phyloP scores from a whole-genome alignment of 2,329 filamentous ascomycete genomes.

The Passalora sequoiae region DNA sequence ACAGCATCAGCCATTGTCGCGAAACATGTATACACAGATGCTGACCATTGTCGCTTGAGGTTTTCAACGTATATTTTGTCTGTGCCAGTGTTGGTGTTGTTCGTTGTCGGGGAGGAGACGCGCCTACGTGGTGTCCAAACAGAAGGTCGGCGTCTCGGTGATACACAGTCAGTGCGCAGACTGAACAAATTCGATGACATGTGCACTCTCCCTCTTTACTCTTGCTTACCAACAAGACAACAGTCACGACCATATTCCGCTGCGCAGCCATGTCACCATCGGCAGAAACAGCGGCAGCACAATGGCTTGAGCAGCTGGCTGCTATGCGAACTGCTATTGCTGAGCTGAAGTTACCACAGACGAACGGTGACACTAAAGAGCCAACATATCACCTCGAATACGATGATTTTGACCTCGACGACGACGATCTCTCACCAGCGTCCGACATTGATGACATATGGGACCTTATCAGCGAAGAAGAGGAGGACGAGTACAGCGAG shows the following conservation, averaged over 20 bases:
- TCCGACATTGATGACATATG: slow-evolving; percentile 76
- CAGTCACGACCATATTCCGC: no score
- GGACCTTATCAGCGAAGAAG: slow-evolving; percentile 79
- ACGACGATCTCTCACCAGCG: slow-evolving; percentile 58
- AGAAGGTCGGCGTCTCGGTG: no score
- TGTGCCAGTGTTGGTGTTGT: neutral
- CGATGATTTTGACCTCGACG: slow-evolving; percentile 56
- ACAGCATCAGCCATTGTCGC: neutral
- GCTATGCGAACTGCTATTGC: slow-evolving; percentile 84
- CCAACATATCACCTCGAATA: slow-evolving; percentile 12
- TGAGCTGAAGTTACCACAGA: slow-evolving; percentile 55
- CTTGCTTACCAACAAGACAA: no score
- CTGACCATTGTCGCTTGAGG: neutral
- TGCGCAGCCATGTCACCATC: slow-evolving; percentile 20
- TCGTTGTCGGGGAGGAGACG: neutral
- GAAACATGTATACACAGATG: neutral
- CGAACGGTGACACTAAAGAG: slow-evolving; percentile 43
- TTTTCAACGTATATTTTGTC: neutral
- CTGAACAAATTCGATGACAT: no score
- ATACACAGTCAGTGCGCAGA: no score
- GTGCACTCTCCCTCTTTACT: no score
- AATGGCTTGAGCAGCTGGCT: slow-evolving; percentile 78
- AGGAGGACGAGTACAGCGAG: slow-evolving; percentile 61
- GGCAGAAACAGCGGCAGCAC: slow-evolving; percentile 17
- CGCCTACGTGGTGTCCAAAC: neutral